These are phyloP conservation scores for Boletellus dicymbophilus DNA, from an alignment of 1,284 basidiomycete genomes.

Conservation along the genomic window DNA sequence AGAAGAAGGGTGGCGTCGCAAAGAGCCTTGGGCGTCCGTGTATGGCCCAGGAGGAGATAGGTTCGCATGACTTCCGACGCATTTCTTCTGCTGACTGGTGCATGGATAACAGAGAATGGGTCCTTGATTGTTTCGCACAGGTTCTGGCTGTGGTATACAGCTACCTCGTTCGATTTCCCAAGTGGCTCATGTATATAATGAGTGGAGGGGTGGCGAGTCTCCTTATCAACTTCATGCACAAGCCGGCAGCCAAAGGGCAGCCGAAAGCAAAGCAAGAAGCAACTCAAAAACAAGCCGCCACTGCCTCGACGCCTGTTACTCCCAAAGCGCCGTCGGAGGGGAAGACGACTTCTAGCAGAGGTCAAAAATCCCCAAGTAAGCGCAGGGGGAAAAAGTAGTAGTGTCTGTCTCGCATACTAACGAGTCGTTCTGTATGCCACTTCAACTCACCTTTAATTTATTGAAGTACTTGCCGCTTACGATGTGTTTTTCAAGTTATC, in stretches of 20 bases:
- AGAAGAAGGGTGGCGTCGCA: slow-evolving; percentile 57
- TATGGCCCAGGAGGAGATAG: slow-evolving; percentile 72
- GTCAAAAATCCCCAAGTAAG: slow-evolving; percentile 25
- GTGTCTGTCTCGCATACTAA: too few species aligned
- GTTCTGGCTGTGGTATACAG: slow-evolving; percentile 54
- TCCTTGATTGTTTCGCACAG: slow-evolving; percentile 62
- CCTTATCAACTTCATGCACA: slow-evolving; percentile 48
- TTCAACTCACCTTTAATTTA: too few species aligned
- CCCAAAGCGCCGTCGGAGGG: slow-evolving; percentile 19
- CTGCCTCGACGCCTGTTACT: neutral
- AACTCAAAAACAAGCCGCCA: slow-evolving; percentile 1
- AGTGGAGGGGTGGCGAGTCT: slow-evolving; percentile 51
- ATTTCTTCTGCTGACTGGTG: slow-evolving; percentile 1
- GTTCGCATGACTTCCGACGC: slow-evolving; percentile 39
- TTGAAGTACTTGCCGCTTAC: too few species aligned
- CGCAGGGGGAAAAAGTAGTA: slow-evolving; percentile 28
- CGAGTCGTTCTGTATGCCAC: too few species aligned
- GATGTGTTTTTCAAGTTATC: too few species aligned
- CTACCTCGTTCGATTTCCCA: slow-evolving; percentile 43
- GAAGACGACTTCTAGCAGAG: slow-evolving; percentile 14
- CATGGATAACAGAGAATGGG: slow-evolving; percentile 56
- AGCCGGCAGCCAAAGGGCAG: slow-evolving; percentile 10
- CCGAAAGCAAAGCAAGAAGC: slow-evolving; percentile 5
- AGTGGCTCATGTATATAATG: slow-evolving; percentile 50
- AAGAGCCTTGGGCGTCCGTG: slow-evolving; percentile 58